Percentiles rank a stretch among this genome's conserved stretches.
Evolutionary conservation across 345 rosid species (phyloP).

Genomic region (Crucihimalaya himalaica): DNA sequence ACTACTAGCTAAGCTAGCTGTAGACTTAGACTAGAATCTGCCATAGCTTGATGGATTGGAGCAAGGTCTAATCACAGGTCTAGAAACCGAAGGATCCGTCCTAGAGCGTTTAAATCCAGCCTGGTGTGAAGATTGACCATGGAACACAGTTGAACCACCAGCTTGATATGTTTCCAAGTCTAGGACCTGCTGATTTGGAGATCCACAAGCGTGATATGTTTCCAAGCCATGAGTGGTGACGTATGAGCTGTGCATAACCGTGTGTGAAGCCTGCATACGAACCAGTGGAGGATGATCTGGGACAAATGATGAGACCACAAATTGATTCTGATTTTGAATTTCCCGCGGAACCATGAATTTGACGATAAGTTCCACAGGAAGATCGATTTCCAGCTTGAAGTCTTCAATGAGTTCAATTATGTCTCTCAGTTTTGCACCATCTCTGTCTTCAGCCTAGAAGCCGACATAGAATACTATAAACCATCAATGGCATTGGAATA

Average conservation of each 20-base stretch:
- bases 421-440: conserved; percentile 30
- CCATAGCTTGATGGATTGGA: not conserved
- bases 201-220: not conserved
- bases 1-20: not conserved
- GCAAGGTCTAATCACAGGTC: conserved; percentile 25
- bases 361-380: conserved; percentile 30
- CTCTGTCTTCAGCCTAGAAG: conserved; percentile 30
- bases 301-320: conserved; percentile 1
- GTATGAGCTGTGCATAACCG: conserved; percentile 11
- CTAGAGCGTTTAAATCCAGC: conserved; percentile 25
- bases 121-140: conserved; percentile 6
- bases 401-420: conserved; percentile 32
- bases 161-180: conserved; percentile 16
- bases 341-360: conserved; percentile 33
- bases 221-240: conserved; percentile 17
- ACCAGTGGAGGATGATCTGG: conserved; percentile 18
- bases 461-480: conserved; percentile 5
- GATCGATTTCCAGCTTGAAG: conserved; percentile 34
- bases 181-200: conserved; percentile 8
- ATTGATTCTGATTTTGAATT: conserved; percentile 17
- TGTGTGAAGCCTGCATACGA: conserved; percentile 20
- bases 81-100: conserved; percentile 13
- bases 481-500: conserved; percentile 12
- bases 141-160: conserved; percentile 11
- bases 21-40: conserved; percentile 15